Percentiles rank a stretch among this genome's conserved stretches.
These are phyloP conservation scores for Leptographium lundbergii DNA, from an alignment of 2,329 filamentous ascomycete genomes.

Conservation along the genomic window DNA sequence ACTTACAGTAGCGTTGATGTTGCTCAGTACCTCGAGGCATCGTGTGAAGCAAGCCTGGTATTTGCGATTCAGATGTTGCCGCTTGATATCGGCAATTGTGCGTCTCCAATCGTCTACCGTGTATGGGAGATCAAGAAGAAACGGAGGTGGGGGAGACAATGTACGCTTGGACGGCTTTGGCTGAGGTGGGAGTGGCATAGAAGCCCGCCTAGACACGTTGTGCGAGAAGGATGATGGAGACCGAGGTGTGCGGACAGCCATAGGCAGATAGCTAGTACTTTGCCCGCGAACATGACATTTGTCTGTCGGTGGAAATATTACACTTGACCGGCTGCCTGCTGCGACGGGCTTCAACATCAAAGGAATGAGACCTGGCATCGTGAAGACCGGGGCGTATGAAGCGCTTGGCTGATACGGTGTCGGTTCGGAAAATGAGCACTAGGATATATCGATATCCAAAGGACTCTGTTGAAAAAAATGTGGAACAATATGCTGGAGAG, in stretches of 20 bases:
- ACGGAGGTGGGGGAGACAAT: conserved; percentile 8
- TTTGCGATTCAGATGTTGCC: conserved; percentile 34
- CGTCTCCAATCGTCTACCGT: conserved; percentile 38
- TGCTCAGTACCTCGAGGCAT: conserved; percentile 40
- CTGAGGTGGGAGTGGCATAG: conserved; percentile 1
- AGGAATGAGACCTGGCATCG: conserved; percentile 14
- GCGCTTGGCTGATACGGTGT: not conserved
- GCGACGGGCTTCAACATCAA: conserved; percentile 10
- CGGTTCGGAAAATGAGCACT: not conserved
- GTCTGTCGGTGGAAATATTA: conserved; percentile 2
- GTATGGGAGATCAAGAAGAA: conserved; percentile 23
- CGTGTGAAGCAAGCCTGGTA: conserved; percentile 40
- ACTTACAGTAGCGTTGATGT: conserved; percentile 31
- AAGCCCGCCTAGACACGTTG: not conserved
- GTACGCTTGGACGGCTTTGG: conserved; percentile 13
- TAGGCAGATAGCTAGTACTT: conserved; percentile 3
- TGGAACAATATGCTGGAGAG: no score
- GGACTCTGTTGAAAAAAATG: not conserved
- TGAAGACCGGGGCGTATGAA: not conserved
- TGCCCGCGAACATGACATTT: conserved; percentile 4
- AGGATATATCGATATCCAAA: not conserved
- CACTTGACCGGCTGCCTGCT: conserved; percentile 9
- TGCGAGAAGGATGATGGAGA: not conserved
- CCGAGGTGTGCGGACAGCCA: not conserved
- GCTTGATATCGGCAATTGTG: conserved; percentile 39